Evolutionary conservation across 1,284 basidiomycete species (phyloP).

Genomic region (Ganoderma sinense): DNA sequence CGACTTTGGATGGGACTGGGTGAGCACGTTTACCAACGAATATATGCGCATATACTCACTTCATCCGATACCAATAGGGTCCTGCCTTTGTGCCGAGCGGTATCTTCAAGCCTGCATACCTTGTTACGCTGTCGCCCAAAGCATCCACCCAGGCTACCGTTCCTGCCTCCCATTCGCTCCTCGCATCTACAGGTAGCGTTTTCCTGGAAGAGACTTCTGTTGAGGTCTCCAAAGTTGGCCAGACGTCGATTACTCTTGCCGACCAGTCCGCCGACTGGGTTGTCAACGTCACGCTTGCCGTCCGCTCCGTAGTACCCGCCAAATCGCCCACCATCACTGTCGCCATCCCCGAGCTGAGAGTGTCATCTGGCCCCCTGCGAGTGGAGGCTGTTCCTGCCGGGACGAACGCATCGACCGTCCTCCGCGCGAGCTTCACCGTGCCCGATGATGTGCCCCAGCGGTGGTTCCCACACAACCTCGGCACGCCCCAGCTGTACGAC

Average conservation of each 20-base stretch:
- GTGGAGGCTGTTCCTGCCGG: slow-evolving; percentile 41
- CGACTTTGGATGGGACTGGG: slow-evolving; percentile 72
- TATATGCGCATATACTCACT: background rate
- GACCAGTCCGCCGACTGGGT: slow-evolving; percentile 60
- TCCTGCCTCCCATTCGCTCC: slow-evolving; percentile 31
- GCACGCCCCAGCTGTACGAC: slow-evolving; percentile 61
- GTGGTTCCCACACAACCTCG: slow-evolving; percentile 65
- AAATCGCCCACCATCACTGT: slow-evolving; percentile 48
- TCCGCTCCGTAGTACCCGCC: slow-evolving; percentile 51
- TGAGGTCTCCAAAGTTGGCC: slow-evolving; percentile 62
- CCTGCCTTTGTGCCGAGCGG: slow-evolving; percentile 65
- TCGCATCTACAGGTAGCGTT: slow-evolving; percentile 42
- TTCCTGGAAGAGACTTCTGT: slow-evolving; percentile 62
- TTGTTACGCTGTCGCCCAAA: slow-evolving; percentile 49
- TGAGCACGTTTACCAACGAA: slow-evolving; percentile 32
- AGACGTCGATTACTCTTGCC: slow-evolving; percentile 47
- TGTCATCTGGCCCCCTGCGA: slow-evolving; percentile 42
- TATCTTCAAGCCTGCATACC: slow-evolving; percentile 60
- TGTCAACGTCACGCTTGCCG: slow-evolving; percentile 59
- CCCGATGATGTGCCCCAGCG: slow-evolving; percentile 54
- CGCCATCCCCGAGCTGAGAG: slow-evolving; percentile 54
- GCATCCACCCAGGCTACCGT: slow-evolving; percentile 16
- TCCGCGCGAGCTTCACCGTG: slow-evolving; percentile 54
- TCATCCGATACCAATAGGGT: slow-evolving; percentile 46
- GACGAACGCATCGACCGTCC: slow-evolving; percentile 46